phyloP scores from a whole-genome alignment of 805 yeast species.

The Ogataea paradorogensis region DNA sequence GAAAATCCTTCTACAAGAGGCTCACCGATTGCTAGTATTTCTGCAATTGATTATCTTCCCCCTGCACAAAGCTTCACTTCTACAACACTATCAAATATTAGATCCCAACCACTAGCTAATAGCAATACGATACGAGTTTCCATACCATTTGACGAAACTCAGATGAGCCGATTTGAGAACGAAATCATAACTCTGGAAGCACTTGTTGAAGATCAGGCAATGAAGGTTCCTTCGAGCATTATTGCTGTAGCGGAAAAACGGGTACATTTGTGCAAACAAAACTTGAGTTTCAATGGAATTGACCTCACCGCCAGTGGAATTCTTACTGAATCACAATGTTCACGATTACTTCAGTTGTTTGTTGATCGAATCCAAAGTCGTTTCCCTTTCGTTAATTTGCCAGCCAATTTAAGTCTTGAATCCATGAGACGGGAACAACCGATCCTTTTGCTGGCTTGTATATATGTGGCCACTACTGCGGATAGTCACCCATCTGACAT shows the following conservation, averaged over 20 bases:
- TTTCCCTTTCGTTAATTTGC: conserved; percentile 60
- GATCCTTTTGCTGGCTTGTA: conserved; percentile 57
- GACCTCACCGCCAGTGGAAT: conserved; percentile 61
- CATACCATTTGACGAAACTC: conserved; percentile 19
- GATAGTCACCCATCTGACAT: conserved; percentile 26
- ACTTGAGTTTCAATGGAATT: conserved; percentile 19
- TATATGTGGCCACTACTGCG: conserved; percentile 56
- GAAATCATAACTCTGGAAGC: conserved; percentile 31
- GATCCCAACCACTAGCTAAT: background rate
- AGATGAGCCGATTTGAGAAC: conserved; percentile 35
- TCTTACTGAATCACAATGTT: conserved; percentile 59
- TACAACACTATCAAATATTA: background rate
- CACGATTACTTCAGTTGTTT: conserved; percentile 49
- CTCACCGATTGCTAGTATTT: background rate
- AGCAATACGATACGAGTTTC: background rate
- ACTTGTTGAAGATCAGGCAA: conserved; percentile 36
- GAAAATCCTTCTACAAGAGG: background rate
- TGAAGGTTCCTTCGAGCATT: conserved; percentile 44
- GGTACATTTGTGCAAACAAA: conserved; percentile 31
- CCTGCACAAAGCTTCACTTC: background rate
- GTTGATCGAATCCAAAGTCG: conserved; percentile 41
- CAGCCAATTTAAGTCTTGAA: conserved; percentile 42
- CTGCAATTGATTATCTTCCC: background rate
- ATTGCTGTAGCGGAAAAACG: conserved; percentile 45
- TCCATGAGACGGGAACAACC: conserved; percentile 53